Evolutionary conservation across 768 basidiomycete genomes (phyloP), one percentile per base, ranked within the genome.

Genomic region (Boletus subcaerulescens): DNA sequence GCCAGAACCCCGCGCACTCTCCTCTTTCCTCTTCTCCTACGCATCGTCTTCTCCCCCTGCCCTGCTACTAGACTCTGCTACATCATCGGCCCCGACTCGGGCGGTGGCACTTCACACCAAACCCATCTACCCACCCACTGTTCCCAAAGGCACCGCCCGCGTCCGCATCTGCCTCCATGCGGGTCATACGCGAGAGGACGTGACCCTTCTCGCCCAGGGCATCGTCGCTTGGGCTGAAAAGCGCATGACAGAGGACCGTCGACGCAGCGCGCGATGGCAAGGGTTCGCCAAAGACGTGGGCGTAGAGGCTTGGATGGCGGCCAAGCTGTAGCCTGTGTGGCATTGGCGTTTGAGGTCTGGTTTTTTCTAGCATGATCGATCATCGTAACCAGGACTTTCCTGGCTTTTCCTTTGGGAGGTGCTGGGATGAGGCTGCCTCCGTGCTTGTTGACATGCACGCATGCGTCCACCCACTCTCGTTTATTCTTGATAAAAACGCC

Each of bases 151-250:
- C 10, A 81, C 80, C 55, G 89, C 94, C 56, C 81, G 94, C 17
- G 86, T 98, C 3, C 73, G 95, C 3, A 81, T 98, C n/a, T 98
- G 95, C n/a, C n/a, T n/a, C 68, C 90, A 94, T 63, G 84, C 93
- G 0, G 84, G 79, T 2, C 92, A 95, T 63, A 82, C 84, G 14
- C 54, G 62, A 3, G 76, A 73, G 38, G 86, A 95, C 29, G 77
- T 96, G 4, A 79, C 83, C 38, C 65, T 70, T 14, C 71, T 97
- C 18, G 77, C 82, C 0, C 52, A 66, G 2, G 82, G 77, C 0
- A 75, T 86, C 45, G 54, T 82, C 32, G 76, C 71, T 35, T 74
- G 71, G 51, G 58, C 76, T 38, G 60, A 59, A n/a, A 22, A 26
- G 22, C 48, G 59, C 15, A 46, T 45, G 54, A 33, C 17, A 4